Evolutionary conservation across 441 rosid species (phyloP).

Genomic region (Gossypium trilobum): DNA sequence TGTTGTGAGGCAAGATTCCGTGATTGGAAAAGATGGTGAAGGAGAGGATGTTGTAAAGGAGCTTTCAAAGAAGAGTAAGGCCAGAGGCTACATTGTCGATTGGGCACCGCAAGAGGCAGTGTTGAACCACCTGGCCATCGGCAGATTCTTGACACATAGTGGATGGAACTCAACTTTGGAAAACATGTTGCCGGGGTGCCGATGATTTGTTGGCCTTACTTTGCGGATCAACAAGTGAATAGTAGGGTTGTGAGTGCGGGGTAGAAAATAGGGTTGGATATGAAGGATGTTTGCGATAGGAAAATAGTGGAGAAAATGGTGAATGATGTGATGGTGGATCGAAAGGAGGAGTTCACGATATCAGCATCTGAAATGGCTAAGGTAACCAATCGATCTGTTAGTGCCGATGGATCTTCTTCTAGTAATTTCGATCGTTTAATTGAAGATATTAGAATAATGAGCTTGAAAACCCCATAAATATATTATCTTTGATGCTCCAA

Average conservation of each 20-base stretch:
- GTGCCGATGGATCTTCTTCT: too few relatives aligned
- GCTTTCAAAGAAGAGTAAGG: constrained; percentile 24
- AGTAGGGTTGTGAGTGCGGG: constrained; percentile 22
- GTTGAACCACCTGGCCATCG: constrained; percentile 32
- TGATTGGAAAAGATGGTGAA: constrained; percentile 5
- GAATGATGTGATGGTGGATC: neutral
- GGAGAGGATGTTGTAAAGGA: constrained; percentile 26
- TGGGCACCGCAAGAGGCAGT: constrained; percentile 52
- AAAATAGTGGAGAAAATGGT: neutral
- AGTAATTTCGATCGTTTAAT: too few relatives aligned
- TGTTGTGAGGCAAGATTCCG: constrained; percentile 25
- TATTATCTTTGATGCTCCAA: too few relatives aligned
- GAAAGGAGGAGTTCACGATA: neutral
- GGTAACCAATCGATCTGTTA: neutral
- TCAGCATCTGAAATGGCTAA: neutral
- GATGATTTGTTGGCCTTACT: constrained; percentile 33
- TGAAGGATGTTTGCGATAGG: constrained; percentile 24
- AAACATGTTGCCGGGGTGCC: constrained; percentile 24
- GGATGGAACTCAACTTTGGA: constrained; percentile 2
- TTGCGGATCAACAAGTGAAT: constrained; percentile 32
- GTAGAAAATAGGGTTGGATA: constrained; percentile 31
- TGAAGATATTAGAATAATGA: too few relatives aligned
- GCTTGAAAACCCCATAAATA: too few relatives aligned
- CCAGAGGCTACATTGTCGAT: constrained; percentile 38
- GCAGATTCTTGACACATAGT: constrained; percentile 25